Evolutionary conservation across 345 rosid genomes (phyloP).

Genomic region (Capsella bursapastoris): DNA sequence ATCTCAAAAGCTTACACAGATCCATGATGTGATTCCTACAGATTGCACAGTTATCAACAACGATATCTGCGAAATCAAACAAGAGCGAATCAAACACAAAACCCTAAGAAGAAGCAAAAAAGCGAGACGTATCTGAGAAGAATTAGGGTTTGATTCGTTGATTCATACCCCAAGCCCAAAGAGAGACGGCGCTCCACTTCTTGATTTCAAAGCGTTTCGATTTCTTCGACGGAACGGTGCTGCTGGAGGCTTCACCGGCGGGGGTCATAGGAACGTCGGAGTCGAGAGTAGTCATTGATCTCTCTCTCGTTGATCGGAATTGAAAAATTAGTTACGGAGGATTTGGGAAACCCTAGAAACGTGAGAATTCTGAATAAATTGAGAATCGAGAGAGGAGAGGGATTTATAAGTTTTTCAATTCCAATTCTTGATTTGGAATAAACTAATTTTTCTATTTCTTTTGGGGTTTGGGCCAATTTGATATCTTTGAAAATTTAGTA

Average conservation of each 20-base stretch:
- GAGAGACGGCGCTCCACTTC: slow-evolving; percentile 88
- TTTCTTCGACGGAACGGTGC: slow-evolving; percentile 59
- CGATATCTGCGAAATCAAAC: slow-evolving; percentile 65
- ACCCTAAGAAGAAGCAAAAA: background rate
- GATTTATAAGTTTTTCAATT: too few species aligned
- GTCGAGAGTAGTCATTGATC: slow-evolving; percentile 39
- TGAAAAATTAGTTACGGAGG: background rate
- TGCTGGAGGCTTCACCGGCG: slow-evolving; percentile 62
- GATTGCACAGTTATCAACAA: slow-evolving; percentile 86
- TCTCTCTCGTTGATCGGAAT: too few species aligned
- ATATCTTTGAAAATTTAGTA: too few species aligned
- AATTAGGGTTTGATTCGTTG: slow-evolving; percentile 4
- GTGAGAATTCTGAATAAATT: background rate
- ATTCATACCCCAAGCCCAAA: slow-evolving; percentile 84
- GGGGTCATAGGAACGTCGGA: slow-evolving; percentile 75
- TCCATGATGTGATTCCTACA: slow-evolving; percentile 92
- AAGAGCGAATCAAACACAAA: background rate
- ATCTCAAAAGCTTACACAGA: slow-evolving; percentile 56
- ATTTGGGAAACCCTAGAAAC: background rate
- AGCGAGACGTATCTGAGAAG: background rate
- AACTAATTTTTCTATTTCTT: too few species aligned
- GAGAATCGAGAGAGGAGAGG: background rate
- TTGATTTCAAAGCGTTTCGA: slow-evolving; percentile 78
- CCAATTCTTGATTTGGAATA: too few species aligned
- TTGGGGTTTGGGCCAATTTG: too few species aligned